phyloP scores from a whole-genome alignment of 768 basidiomycete genomes.

The Calocybe indica region DNA sequence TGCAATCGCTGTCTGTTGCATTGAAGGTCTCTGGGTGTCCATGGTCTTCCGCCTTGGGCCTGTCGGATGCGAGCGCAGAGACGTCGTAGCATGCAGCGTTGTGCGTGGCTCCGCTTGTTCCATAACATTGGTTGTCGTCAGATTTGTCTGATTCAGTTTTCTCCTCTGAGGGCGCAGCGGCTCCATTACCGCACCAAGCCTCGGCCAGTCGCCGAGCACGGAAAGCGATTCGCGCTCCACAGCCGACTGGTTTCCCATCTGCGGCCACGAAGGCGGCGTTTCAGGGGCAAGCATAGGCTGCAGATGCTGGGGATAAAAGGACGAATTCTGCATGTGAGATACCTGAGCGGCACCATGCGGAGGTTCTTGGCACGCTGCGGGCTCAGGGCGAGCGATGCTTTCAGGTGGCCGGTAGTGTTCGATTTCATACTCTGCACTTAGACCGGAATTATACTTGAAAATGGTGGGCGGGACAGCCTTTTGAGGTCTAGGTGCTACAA shows the following conservation, averaged over 20 bases:
- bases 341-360: slow-evolving; percentile 11
- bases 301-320: slow-evolving; percentile 27
- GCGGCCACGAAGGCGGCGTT: slow-evolving; percentile 7
- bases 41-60: too few species aligned
- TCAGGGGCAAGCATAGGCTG: slow-evolving; percentile 11
- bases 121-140: not conserved
- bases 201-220: slow-evolving; percentile 53
- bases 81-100: too few species aligned
- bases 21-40: too few species aligned
- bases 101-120: not conserved
- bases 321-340: slow-evolving; percentile 9
- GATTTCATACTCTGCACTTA: slow-evolving; percentile 38
- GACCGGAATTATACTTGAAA: slow-evolving; percentile 32
- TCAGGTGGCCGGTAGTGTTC: slow-evolving; percentile 36
- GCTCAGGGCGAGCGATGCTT: slow-evolving; percentile 11
- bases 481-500: slow-evolving; percentile 39
- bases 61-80: too few species aligned
- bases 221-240: slow-evolving; percentile 28
- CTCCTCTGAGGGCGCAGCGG: slow-evolving; percentile 24
- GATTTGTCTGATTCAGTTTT: slow-evolving; percentile 1
- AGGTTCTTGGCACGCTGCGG: slow-evolving; percentile 11
- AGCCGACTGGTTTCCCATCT: slow-evolving; percentile 13
- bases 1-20: too few species aligned
- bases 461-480: slow-evolving; percentile 28
- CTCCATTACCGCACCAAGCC: slow-evolving; percentile 30